Percentiles rank a stretch among this genome's conserved stretches.
Evolutionary conservation across 164 flowering plant genomes (phyloP).

Genomic region (Amborella trichopoda): DNA sequence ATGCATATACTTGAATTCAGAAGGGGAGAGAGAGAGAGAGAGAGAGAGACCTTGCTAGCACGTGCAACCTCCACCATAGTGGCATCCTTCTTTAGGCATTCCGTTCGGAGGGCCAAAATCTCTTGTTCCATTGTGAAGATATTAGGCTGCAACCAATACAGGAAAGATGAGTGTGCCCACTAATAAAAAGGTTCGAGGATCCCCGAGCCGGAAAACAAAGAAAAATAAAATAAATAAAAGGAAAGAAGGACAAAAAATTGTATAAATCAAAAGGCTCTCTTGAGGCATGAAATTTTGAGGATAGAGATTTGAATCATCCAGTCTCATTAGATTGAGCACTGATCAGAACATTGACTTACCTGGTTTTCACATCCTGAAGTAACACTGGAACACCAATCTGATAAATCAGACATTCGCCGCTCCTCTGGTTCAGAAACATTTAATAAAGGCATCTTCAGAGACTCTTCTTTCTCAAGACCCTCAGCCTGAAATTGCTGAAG

Average conservation of each 20-base stretch:
- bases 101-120: conserved; percentile 42
- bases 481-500: no score
- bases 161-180: no score
- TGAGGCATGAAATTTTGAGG: background rate
- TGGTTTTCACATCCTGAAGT: conserved; percentile 57
- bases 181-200: no score
- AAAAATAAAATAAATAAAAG: background rate
- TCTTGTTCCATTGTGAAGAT: conserved; percentile 49
- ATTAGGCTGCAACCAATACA: conserved; percentile 27
- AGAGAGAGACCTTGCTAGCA: no score
- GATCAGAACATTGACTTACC: conserved; percentile 18
- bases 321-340: background rate
- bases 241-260: background rate
- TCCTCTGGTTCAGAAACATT: conserved; percentile 60
- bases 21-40: no score
- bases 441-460: no score
- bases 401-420: conserved; percentile 86
- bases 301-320: no score
- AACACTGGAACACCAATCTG: conserved; percentile 84
- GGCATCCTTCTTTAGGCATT: conserved; percentile 65
- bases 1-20: no score
- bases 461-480: no score
- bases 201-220: background rate
- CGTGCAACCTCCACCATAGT: conserved; percentile 61
- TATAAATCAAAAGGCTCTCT: background rate